phyloP scores from a whole-genome alignment of 192 early-diverging fungal species.

The Coemansia sp. region DNA sequence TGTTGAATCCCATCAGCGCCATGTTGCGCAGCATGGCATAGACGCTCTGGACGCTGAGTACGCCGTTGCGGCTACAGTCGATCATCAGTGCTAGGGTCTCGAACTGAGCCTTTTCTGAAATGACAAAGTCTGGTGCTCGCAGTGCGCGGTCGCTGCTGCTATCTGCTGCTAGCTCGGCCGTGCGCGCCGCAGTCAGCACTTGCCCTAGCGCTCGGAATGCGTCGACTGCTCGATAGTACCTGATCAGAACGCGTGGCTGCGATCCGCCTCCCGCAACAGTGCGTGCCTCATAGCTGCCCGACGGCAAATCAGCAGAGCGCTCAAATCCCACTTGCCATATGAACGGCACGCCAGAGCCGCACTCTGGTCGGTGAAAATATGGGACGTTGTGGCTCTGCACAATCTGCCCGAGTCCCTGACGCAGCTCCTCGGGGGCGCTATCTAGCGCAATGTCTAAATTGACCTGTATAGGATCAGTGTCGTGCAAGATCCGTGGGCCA shows the following conservation, averaged over 20 bases:
- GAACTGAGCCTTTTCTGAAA: conserved; percentile 65
- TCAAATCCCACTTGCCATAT: conserved; percentile 41
- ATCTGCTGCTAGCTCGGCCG: conserved; percentile 32
- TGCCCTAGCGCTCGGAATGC: conserved; percentile 76
- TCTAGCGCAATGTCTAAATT: conserved; percentile 24
- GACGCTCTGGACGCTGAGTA: conserved; percentile 61
- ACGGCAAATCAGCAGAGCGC: conserved; percentile 9
- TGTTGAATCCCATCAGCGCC: conserved; percentile 85
- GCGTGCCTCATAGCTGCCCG: conserved; percentile 21
- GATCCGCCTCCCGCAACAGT: not conserved
- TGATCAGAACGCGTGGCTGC: conserved; percentile 12
- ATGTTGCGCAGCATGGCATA: conserved; percentile 68
- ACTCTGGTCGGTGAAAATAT: conserved; percentile 19
- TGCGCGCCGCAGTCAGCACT: conserved; percentile 59
- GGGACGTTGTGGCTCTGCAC: conserved; percentile 30
- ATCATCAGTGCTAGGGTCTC: conserved; percentile 77
- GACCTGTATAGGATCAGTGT: conserved; percentile 35
- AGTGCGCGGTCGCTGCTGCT: conserved; percentile 4
- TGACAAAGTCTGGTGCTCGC: conserved; percentile 43
- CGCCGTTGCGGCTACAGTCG: conserved; percentile 83
- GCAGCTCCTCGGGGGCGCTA: conserved; percentile 31
- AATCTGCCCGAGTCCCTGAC: conserved; percentile 31
- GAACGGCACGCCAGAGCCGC: not conserved
- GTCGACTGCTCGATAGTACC: conserved; percentile 29
- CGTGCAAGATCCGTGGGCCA: conserved; percentile 20